Percentiles rank a stretch among this genome's conserved stretches.
Conservation (phyloP, 208 protist species). For the Zelonia costaricensis region DNA sequence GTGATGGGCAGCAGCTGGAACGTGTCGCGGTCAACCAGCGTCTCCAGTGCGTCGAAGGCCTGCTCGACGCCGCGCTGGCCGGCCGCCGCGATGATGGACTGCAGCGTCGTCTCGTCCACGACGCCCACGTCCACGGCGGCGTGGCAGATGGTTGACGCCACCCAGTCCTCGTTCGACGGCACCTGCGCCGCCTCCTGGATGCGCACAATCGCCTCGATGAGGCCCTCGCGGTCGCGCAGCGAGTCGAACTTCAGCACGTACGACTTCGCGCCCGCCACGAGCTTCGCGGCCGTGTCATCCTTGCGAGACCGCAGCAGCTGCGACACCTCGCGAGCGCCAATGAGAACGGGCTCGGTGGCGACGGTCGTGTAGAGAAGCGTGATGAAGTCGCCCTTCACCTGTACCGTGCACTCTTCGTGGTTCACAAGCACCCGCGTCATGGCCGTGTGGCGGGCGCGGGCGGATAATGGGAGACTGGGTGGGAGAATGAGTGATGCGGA, state of each 20-base stretch:
- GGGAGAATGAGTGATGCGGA: neutral
- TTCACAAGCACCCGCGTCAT: slow-evolving; percentile 61
- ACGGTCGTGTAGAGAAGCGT: slow-evolving; percentile 21
- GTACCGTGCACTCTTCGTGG: slow-evolving; percentile 37
- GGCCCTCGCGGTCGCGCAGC: slow-evolving; percentile 36
- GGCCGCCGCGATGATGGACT: slow-evolving; percentile 46
- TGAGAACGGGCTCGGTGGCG: slow-evolving; percentile 7
- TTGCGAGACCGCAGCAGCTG: slow-evolving; percentile 76
- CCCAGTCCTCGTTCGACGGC: slow-evolving; percentile 52
- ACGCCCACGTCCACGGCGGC: slow-evolving; percentile 73
- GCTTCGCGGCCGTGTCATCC: slow-evolving; percentile 44
- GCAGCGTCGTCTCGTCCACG: slow-evolving; percentile 44
- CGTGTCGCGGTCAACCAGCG: slow-evolving; percentile 68
- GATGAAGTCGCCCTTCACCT: slow-evolving; percentile 47
- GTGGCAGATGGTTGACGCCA: slow-evolving; percentile 54
- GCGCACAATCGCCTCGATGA: slow-evolving; percentile 44
- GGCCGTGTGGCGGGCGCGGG: neutral
- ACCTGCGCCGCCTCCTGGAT: slow-evolving; percentile 24
- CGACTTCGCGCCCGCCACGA: slow-evolving; percentile 30
- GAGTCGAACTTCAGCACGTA: slow-evolving; percentile 51
- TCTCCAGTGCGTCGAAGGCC: slow-evolving; percentile 73
- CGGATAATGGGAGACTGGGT: neutral
- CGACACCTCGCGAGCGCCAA: slow-evolving; percentile 39
- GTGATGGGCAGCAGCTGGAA: slow-evolving; percentile 73
- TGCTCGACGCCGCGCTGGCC: slow-evolving; percentile 71